Conservation (phyloP, 2,329 filamentous ascomycete genomes). For the Xylariaceae sp. region DNA sequence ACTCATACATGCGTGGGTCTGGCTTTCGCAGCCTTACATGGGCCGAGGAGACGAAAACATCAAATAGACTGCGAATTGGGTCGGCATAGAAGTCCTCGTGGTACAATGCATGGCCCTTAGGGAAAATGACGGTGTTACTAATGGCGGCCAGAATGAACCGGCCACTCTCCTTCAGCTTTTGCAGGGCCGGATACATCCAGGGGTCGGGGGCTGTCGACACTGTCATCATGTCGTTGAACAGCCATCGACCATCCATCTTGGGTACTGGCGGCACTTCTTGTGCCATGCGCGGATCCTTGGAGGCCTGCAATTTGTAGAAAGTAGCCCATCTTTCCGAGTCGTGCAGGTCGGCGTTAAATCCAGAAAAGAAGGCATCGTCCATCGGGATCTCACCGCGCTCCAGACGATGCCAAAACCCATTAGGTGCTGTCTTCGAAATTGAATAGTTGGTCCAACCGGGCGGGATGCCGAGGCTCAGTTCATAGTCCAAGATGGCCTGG, state of each 20-base stretch:
- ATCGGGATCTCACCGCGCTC: constrained; percentile 78
- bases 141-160: constrained; percentile 73
- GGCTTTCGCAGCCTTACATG: constrained; percentile 87
- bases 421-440: constrained; percentile 70
- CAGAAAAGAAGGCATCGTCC: constrained; percentile 67
- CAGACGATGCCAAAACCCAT: constrained; percentile 81
- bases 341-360: constrained; percentile 70
- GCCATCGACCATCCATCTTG: constrained; percentile 64
- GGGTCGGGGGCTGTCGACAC: constrained; percentile 67
- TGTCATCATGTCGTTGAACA: constrained; percentile 92
- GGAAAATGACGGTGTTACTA: constrained; percentile 87
- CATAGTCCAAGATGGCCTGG: constrained; percentile 88
- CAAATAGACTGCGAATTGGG: constrained; percentile 64
- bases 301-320: constrained; percentile 49
- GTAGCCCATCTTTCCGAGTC: constrained; percentile 61
- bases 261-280: constrained; percentile 57
- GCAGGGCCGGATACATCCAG: constrained; percentile 80
- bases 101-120: constrained; percentile 64
- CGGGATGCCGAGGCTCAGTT: constrained; percentile 69
- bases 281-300: constrained; percentile 37
- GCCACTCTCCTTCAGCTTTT: constrained; percentile 58
- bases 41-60: constrained; percentile 81
- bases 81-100: constrained; percentile 45
- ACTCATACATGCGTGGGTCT: constrained; percentile 71
- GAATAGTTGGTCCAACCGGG: constrained; percentile 87